phyloP scores from a whole-genome alignment of 2,329 filamentous ascomycete genomes.

The Hymenoscyphus fraxineus region DNA sequence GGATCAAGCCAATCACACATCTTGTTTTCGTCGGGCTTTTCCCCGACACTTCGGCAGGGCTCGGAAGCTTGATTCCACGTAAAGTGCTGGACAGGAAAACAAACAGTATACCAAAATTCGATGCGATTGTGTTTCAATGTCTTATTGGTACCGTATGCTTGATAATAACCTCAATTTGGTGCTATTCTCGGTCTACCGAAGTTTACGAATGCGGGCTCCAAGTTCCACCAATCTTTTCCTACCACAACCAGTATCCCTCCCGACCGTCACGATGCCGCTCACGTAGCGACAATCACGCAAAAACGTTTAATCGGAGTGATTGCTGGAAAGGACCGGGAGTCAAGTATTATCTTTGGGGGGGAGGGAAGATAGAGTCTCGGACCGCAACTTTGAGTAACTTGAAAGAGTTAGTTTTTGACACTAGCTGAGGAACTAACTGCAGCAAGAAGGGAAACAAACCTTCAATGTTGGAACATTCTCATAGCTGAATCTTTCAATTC shows the following conservation, averaged over 20 bases:
- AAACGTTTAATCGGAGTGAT: not conserved
- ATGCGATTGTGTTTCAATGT: not conserved
- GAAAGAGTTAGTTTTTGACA: not conserved
- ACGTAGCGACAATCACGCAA: no score
- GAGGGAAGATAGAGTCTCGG: no score
- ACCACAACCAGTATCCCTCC: no score
- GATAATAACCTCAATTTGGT: not conserved
- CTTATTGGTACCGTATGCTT: not conserved
- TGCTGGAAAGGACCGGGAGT: not conserved
- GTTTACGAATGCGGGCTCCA: no score
- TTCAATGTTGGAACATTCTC: no score
- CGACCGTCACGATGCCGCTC: no score
- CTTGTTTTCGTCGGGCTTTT: not conserved
- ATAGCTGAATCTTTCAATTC: no score
- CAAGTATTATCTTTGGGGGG: no score
- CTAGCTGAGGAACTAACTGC: no score
- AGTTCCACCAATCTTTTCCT: not conserved
- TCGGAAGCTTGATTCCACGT: not conserved
- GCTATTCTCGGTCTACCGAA: no score
- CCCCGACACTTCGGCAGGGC: not conserved
- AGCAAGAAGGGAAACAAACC: no score
- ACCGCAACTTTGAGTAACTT: not conserved
- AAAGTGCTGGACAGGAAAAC: no score
- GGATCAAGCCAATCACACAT: not conserved
- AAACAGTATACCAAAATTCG: not conserved